These are phyloP conservation scores for Adansonia rubrostipa DNA, from an alignment of 441 rosid genomes.

Conservation along the genomic window DNA sequence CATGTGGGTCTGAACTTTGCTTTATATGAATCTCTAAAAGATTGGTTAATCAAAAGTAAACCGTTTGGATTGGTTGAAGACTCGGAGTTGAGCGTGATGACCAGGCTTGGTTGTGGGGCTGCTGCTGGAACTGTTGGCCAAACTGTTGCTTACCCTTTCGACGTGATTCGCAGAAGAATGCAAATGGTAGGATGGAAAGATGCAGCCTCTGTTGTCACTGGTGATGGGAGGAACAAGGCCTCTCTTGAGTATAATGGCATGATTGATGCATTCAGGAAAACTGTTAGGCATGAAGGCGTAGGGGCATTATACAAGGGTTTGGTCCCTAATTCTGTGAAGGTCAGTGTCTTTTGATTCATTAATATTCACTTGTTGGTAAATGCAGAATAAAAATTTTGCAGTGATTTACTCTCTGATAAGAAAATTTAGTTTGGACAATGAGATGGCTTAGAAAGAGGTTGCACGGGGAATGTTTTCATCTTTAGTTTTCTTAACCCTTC, in stretches of 20 bases:
- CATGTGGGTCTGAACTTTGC: conserved; percentile 97
- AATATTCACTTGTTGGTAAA: neutral
- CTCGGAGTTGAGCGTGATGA: conserved; percentile 70
- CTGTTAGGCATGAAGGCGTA: conserved; percentile 61
- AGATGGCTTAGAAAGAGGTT: neutral
- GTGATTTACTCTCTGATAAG: neutral
- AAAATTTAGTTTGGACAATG: neutral
- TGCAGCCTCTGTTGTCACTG: conserved; percentile 80
- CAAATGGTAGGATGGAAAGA: conserved; percentile 97
- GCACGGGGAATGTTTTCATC: neutral
- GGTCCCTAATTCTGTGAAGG: conserved; percentile 69
- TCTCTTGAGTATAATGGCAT: conserved; percentile 76
- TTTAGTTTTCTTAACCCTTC: neutral
- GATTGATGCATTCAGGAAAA: conserved; percentile 92
- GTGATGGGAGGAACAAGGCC: conserved; percentile 68
- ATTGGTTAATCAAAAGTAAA: conserved; percentile 70
- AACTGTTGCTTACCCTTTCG: conserved; percentile 94
- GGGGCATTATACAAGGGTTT: conserved; percentile 73
- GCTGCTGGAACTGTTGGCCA: conserved; percentile 93
- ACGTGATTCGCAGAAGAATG: conserved; percentile 94
- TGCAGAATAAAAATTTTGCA: neutral
- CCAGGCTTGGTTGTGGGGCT: conserved; percentile 96
- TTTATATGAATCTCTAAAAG: conserved; percentile 87
- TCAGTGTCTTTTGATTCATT: conserved; percentile 27
- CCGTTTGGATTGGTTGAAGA: conserved; percentile 69